phyloP scores from a whole-genome alignment of 2,329 filamentous ascomycete genomes.

The Calonectria honghensis region DNA sequence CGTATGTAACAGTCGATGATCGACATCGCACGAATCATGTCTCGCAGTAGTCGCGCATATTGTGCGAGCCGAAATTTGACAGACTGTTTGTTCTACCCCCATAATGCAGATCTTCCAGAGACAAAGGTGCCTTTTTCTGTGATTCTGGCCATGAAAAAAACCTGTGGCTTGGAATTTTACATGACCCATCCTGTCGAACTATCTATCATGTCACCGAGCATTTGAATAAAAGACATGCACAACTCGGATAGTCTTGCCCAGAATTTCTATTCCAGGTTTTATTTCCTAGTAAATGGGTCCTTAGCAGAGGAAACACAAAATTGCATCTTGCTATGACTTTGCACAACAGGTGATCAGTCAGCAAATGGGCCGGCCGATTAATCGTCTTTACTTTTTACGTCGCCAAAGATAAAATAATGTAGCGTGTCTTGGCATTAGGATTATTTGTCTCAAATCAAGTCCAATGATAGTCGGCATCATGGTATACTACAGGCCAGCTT shows the following conservation, averaged over 20 bases:
- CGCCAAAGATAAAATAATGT: not conserved
- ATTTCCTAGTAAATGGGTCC: not conserved
- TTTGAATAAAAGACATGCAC: not conserved
- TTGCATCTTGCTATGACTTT: not conserved
- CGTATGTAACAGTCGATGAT: not conserved
- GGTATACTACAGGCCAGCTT: not conserved
- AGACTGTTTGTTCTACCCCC: not conserved
- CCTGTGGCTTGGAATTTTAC: not conserved
- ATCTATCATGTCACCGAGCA: not conserved
- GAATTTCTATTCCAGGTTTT: not conserved
- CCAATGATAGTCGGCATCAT: not conserved
- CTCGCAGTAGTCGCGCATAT: not conserved
- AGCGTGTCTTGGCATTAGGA: not conserved
- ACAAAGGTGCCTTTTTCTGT: rapidly evolving
- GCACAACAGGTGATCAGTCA: not conserved
- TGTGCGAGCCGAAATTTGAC: not conserved
- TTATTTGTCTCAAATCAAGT: not conserved
- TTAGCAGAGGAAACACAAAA: not conserved
- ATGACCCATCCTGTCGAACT: not conserved
- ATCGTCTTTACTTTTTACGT: not conserved
- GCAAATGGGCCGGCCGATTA: not conserved
- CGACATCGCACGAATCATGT: not conserved
- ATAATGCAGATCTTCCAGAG: not conserved
- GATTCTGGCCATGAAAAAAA: not conserved
- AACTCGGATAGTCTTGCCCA: not conserved